Evolutionary conservation across 106 monocot genomes (phyloP).

Genomic region (Apostasia ramifera): DNA sequence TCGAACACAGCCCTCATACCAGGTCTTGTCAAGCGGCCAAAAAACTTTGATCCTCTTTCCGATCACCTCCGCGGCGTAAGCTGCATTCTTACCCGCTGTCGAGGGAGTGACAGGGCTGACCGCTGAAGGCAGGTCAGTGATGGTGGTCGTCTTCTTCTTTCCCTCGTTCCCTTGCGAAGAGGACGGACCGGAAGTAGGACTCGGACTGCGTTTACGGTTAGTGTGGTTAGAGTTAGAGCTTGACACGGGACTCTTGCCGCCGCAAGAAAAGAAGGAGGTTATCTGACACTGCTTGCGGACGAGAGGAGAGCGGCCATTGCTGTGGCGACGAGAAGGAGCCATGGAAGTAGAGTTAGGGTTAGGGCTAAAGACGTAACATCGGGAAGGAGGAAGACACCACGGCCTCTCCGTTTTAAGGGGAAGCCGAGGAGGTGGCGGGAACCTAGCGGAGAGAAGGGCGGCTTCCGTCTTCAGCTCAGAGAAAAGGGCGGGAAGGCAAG

Average conservation of each 20-base stretch:
- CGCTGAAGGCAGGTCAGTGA: constrained; percentile 21
- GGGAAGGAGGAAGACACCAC: too few species aligned
- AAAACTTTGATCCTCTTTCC: constrained; percentile 62
- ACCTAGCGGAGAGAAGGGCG: not conserved
- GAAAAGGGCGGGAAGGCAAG: constrained; percentile 30
- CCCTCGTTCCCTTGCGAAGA: constrained; percentile 3
- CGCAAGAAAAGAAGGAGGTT: constrained; percentile 77
- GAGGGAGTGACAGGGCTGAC: constrained; percentile 12
- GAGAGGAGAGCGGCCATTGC: constrained; percentile 87
- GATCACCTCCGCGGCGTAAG: constrained; percentile 25
- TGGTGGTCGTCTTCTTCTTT: constrained; percentile 27
- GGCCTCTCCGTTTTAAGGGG: not conserved
- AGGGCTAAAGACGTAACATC: not conserved
- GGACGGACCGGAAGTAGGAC: constrained; percentile 11
- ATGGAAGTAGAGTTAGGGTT: constrained; percentile 5
- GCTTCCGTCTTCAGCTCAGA: not conserved
- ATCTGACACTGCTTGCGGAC: constrained; percentile 84
- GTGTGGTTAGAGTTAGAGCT: constrained; percentile 5
- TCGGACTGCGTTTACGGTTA: not conserved
- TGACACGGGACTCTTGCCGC: constrained; percentile 16
- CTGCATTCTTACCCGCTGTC: constrained; percentile 4
- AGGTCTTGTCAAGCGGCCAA: constrained; percentile 69
- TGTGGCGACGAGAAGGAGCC: constrained; percentile 41
- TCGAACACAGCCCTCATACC: constrained; percentile 63
- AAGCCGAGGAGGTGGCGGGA: not conserved